These are phyloP conservation scores for Backusella sp. DNA, from an alignment of 192 early-diverging fungal genomes.

Conservation along the genomic window DNA sequence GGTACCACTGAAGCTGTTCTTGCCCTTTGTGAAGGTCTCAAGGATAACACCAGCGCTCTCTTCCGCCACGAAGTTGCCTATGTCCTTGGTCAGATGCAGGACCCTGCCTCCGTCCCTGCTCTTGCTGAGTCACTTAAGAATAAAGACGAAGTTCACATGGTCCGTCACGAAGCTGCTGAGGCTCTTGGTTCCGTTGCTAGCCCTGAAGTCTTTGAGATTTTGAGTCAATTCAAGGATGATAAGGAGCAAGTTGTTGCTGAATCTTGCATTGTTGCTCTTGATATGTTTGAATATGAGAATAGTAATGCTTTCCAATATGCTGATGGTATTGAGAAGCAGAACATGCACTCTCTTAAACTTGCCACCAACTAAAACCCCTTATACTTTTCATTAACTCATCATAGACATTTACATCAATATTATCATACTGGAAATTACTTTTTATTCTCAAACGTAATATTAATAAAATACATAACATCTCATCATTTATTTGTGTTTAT, in stretches of 20 bases:
- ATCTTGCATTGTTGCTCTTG: conserved; percentile 89
- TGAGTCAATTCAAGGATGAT: conserved; percentile 74
- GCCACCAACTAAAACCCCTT: background rate
- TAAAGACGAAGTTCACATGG: conserved; percentile 81
- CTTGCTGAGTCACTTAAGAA: conserved; percentile 76
- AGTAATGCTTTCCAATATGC: conserved; percentile 87
- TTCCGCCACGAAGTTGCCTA: conserved; percentile 95
- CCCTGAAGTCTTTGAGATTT: conserved; percentile 72
- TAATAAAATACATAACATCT: background rate
- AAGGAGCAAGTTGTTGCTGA: conserved; percentile 84
- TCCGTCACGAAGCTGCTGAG: conserved; percentile 96
- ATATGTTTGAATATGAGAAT: conserved; percentile 95
- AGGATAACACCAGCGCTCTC: conserved; percentile 57
- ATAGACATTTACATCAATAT: background rate
- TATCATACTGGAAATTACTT: background rate
- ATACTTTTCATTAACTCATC: background rate
- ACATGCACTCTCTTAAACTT: conserved; percentile 29
- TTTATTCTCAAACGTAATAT: background rate
- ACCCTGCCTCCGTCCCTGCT: conserved; percentile 83
- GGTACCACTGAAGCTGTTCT: conserved; percentile 79
- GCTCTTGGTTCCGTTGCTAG: conserved; percentile 95
- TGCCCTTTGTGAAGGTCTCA: conserved; percentile 81
- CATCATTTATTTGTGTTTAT: background rate
- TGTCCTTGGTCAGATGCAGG: conserved; percentile 97
- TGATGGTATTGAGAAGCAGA: conserved; percentile 48